Conservation (phyloP, 495 filamentous ascomycete genomes). For the Neurospora sp. region DNA sequence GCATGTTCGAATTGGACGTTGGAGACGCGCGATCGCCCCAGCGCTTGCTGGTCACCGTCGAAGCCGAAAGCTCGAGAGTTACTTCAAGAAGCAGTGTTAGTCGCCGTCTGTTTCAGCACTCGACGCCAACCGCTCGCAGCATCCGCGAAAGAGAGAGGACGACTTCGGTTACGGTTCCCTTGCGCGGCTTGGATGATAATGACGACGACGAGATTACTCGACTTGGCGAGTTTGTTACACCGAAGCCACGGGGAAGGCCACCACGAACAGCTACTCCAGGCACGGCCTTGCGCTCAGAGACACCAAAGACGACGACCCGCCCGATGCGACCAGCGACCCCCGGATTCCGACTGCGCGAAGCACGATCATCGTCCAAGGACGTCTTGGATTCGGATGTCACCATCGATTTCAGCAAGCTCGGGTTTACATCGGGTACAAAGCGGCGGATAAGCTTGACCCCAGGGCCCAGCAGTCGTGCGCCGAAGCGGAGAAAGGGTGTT, state of each 20-base stretch:
- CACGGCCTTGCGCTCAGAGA: background rate
- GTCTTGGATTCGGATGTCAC: constrained; percentile 11
- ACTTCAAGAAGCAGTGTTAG: constrained; percentile 17
- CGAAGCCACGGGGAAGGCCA: constrained; percentile 26
- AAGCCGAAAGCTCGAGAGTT: constrained; percentile 30
- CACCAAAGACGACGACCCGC: constrained; percentile 14
- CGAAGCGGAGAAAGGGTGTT: constrained; percentile 19
- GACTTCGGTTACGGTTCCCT: constrained; percentile 37
- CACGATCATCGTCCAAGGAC: constrained; percentile 9
- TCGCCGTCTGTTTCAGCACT: constrained; percentile 31
- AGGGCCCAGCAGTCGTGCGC: constrained; percentile 1
- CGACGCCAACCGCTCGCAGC: constrained; percentile 17
- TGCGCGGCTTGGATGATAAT: constrained; percentile 39
- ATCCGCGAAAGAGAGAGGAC: constrained; percentile 18
- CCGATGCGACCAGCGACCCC: constrained; percentile 36
- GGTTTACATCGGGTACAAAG: background rate
- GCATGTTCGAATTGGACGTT: constrained; percentile 44
- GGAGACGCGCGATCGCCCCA: constrained; percentile 39
- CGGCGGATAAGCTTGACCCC: constrained; percentile 12
- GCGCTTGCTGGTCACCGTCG: constrained; percentile 43
- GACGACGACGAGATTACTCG: constrained; percentile 16
- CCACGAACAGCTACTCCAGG: constrained; percentile 30
- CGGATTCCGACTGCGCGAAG: constrained; percentile 1
- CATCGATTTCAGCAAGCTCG: background rate
- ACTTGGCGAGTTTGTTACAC: constrained; percentile 21